Evolutionary conservation across 2,329 filamentous ascomycete species (phyloP), one percentile per base, ranked within the genome.

Genomic region (Zopfia rhizophila): DNA sequence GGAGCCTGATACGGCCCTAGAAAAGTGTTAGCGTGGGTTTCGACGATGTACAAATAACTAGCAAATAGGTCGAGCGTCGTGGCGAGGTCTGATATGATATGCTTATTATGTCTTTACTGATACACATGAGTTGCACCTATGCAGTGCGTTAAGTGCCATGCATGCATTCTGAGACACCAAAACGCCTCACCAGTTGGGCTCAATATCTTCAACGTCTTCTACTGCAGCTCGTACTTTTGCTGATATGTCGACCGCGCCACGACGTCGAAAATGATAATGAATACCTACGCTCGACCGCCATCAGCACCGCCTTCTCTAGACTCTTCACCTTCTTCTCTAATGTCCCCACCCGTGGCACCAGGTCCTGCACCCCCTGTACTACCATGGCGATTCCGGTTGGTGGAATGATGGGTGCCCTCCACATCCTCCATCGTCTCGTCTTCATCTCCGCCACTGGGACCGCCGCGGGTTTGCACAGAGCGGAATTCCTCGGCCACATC

Each of bases 261-360:
- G 66, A 68, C 67, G 65, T 55, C 55, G 52, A 52, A 59, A 60
- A 53, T 51, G 40, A 54, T 58, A 60, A 50, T 65, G 48, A 47
- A 75, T 75, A 99, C 95, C 93, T 97, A 99, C 94, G 93, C 94
- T 97, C 94, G 86, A 77, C 90, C 95, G 68, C 95, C 94, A 76
- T 97, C 94, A 61, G 91, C 91, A 70, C 95, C 94, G 50, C 93
- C 94, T 75, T 96, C 91, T 77, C 95, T 83, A 56, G 93, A 85
- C 60, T 85, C 86, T 72, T 91, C 86, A 47, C 94, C 94, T 73
- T 97, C 94, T 72, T 95, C 87, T 73, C 92, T 85, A 60, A 96
- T 78, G 70, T 99, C 93, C 55, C 92, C 93, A 45, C 93, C 93
- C 3, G 92, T 96, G 40, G 92, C 92, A 73, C 83, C 91, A 44